A percentile compares a stretch with the other conserved stretches of the same genome.
These are phyloP conservation scores for Lizonia empirigonia DNA, from an alignment of 2,329 filamentous ascomycete genomes.

Conservation along the genomic window DNA sequence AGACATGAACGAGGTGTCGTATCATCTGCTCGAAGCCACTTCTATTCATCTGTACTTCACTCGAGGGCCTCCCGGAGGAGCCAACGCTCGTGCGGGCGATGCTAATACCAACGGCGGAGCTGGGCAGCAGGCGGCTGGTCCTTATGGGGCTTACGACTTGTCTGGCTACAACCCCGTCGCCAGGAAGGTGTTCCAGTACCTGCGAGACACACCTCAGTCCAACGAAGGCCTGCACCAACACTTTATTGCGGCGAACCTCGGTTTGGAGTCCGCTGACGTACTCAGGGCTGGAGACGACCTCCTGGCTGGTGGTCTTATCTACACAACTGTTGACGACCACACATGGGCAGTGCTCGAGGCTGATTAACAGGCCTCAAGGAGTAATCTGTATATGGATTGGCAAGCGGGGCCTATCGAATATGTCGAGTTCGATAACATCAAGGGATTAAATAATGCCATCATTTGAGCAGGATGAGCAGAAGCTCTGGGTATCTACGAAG, in stretches of 20 bases:
- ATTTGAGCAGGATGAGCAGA: not conserved
- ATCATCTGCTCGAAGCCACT: constrained; percentile 88
- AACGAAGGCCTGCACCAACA: constrained; percentile 86
- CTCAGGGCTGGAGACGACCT: constrained; percentile 82
- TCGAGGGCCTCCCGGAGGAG: constrained; percentile 66
- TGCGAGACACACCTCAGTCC: constrained; percentile 70
- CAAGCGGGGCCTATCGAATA: not conserved
- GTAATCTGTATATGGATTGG: not conserved
- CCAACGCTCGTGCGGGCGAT: constrained; percentile 45
- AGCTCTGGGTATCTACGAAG: constrained; percentile 8
- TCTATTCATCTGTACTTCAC: constrained; percentile 86
- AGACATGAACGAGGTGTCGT: constrained; percentile 91
- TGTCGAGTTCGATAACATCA: not conserved
- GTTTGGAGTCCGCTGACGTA: constrained; percentile 72
- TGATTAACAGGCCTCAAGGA: constrained; percentile 24
- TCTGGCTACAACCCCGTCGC: constrained; percentile 59
- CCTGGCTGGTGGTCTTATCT: constrained; percentile 74
- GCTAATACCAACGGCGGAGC: constrained; percentile 38
- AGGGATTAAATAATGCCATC: not conserved
- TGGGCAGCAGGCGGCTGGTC: constrained; percentile 35
- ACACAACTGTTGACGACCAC: constrained; percentile 88
- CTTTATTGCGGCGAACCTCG: constrained; percentile 69
- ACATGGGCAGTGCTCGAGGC: constrained; percentile 86
- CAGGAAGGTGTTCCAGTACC: constrained; percentile 71
- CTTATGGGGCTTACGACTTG: constrained; percentile 42